Evolutionary conservation across 2,329 filamentous ascomycete genomes (phyloP), one percentile per base, ranked within the genome.

Genomic region (Juglanconis sp.): DNA sequence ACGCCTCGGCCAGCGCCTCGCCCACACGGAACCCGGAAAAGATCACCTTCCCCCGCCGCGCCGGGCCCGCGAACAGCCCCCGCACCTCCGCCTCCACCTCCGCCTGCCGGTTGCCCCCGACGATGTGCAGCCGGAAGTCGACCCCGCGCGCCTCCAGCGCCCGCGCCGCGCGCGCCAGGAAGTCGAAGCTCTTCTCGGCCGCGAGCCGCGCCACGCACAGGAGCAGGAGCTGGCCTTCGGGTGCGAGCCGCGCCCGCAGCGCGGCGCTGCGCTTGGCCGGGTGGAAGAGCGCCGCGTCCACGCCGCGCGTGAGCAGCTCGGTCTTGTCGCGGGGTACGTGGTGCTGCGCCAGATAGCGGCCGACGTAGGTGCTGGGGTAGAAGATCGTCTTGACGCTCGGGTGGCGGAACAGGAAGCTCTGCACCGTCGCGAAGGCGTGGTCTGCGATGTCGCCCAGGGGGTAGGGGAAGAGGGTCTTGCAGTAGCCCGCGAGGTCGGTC

Each of bases 111-210:
- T 90, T 90, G 3, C 87, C 86, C 17, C 88, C 87, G 0, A 90
- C 86, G 57, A 90, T 81, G 64, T 88, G 77, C 4, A 90, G 78
- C 68, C 83, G 87, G 74, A 88, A 90, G 8, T 77, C 70, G 13
- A 89, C 70, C 1, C 81, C 81, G 10, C 78, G 77, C 10, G 77
- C 75, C 46, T 83, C 81, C n/a, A 90, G 74, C 60, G 79, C 77
- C 46, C 74, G 74, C 11, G 81, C 82, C 1, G 77, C 84, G 55
- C 80, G 72, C 4, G 87, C 83, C 31, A 90, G 76, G 67, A 90
- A 90, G 50, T 84, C 83, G 66, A 89, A 90, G 0, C 87, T 87
- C 68, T 90, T 91, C 69, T 90, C 88, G 1, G 85, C 86, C 0
- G 87, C 87, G 31, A 90, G 76, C 35, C 87, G 81, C 3, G 86